A percentile compares a stretch with the other conserved stretches of the same genome.
Evolutionary conservation across 164 flowering plant genomes (phyloP).

Genomic region (Magnolia kwangsiensis): DNA sequence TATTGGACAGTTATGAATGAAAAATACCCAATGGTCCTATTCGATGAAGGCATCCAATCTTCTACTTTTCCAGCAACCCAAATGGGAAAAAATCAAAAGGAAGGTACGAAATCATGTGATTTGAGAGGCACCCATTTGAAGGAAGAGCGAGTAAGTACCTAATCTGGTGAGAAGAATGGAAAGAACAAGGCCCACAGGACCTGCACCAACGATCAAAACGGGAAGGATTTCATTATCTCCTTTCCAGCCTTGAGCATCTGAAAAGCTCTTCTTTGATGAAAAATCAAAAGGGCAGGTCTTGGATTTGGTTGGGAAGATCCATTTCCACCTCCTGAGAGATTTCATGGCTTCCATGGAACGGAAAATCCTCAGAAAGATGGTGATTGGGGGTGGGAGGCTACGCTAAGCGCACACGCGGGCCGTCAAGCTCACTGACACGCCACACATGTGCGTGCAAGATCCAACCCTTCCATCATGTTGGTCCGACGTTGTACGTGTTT

Average conservation of each 20-base stretch:
- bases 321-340: background rate
- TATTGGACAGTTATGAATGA: too few relatives aligned
- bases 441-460: too few relatives aligned
- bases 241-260: slow-evolving; percentile 6
- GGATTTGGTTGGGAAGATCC: slow-evolving; percentile 5
- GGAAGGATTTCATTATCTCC: slow-evolving; percentile 28
- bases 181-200: slow-evolving; percentile 94
- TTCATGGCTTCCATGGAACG: background rate
- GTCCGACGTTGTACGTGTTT: too few relatives aligned
- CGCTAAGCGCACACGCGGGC: too few relatives aligned
- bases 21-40: too few relatives aligned
- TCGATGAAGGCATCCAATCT: background rate
- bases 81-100: background rate
- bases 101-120: background rate
- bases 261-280: slow-evolving; percentile 26
- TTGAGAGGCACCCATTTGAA: background rate
- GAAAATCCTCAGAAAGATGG: background rate
- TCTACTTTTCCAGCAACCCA: background rate
- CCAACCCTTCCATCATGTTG: too few relatives aligned
- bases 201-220: slow-evolving; percentile 91
- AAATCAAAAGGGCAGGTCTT: slow-evolving; percentile 13
- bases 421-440: too few relatives aligned
- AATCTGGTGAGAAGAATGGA: slow-evolving; percentile 79
- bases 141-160: slow-evolving; percentile 36
- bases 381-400: too few relatives aligned